A percentile compares a stretch with the other conserved stretches of the same genome.
Evolutionary conservation across 495 filamentous ascomycete species (phyloP).

Genomic region (Mytilinidion resinicola): DNA sequence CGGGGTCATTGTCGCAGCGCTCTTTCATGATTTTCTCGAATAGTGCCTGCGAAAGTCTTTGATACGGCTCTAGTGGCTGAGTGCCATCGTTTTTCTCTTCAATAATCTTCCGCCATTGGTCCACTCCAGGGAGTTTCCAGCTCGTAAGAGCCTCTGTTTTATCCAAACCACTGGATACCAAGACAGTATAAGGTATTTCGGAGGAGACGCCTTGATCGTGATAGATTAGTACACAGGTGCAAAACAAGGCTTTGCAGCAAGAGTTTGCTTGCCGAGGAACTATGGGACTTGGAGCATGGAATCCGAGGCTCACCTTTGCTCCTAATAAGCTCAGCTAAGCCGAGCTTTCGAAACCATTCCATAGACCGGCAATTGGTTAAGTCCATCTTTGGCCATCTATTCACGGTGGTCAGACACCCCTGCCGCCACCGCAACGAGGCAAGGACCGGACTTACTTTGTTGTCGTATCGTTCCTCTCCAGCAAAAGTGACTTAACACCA

Average conservation of each 20-base stretch:
- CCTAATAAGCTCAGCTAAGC: constrained; percentile 29
- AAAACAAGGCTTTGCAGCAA: background rate
- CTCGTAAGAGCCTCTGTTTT: background rate
- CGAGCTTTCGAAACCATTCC: constrained; percentile 33
- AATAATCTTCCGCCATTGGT: constrained; percentile 5
- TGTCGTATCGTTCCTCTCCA: constrained; percentile 15
- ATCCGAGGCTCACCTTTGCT: background rate
- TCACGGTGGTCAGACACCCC: no score
- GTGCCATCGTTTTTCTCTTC: constrained; percentile 12
- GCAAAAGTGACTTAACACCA: background rate
- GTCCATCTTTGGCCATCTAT: constrained; percentile 38
- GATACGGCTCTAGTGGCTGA: constrained; percentile 5
- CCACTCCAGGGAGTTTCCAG: background rate
- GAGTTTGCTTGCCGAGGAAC: no score
- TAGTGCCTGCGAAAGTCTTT: constrained; percentile 5
- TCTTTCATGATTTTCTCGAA: constrained; percentile 4
- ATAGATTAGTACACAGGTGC: no score
- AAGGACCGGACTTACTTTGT: constrained; percentile 16
- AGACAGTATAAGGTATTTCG: background rate
- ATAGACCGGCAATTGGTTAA: constrained; percentile 34
- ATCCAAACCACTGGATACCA: constrained; percentile 1
- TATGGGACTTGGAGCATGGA: no score
- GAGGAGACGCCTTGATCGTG: constrained; percentile 1
- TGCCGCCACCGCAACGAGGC: no score
- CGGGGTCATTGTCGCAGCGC: background rate